Percentiles rank a stretch among this genome's conserved stretches.
phyloP scores from a whole-genome alignment of 2,329 filamentous ascomycete genomes.

The Trichoderma sp. region DNA sequence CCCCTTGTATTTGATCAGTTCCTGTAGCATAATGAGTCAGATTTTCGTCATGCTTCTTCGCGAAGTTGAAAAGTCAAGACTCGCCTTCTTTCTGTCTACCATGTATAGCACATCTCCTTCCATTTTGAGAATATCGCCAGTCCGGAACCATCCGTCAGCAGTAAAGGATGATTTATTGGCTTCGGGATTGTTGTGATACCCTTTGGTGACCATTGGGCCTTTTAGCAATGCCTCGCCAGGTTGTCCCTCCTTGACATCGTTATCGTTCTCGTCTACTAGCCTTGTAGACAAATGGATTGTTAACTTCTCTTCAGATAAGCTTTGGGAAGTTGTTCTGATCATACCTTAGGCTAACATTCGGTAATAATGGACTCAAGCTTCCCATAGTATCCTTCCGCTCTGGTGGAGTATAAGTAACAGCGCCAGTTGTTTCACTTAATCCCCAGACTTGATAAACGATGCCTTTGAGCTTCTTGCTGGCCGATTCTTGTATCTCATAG shows the following conservation, averaged over 20 bases:
- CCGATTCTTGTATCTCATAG: slow-evolving; percentile 50
- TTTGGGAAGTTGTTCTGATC: not conserved
- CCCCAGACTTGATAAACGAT: slow-evolving; percentile 56
- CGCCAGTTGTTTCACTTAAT: slow-evolving; percentile 53
- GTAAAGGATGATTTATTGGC: slow-evolving; percentile 61
- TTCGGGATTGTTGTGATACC: slow-evolving; percentile 66
- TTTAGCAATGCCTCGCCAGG: slow-evolving; percentile 65
- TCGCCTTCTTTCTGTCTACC: slow-evolving; percentile 71
- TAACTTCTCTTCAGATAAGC: not conserved
- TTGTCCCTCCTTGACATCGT: slow-evolving; percentile 38
- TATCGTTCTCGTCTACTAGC: slow-evolving; percentile 39
- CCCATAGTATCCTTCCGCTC: slow-evolving; percentile 44
- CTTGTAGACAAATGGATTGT: slow-evolving; percentile 22
- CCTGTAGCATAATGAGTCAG: slow-evolving; percentile 39
- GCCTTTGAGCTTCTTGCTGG: slow-evolving; percentile 47
- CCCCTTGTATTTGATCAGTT: slow-evolving; percentile 56
- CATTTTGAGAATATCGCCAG: slow-evolving; percentile 73
- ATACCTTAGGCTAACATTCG: slow-evolving; percentile 30
- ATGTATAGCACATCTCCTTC: slow-evolving; percentile 71
- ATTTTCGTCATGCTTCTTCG: not conserved
- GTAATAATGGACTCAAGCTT: slow-evolving; percentile 39
- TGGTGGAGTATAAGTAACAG: slow-evolving; percentile 44
- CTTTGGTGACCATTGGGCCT: slow-evolving; percentile 69
- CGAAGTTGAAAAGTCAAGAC: not conserved
- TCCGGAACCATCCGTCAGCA: slow-evolving; percentile 65